phyloP scores from a whole-genome alignment of 2,329 filamentous ascomycete species.

The Arthrinium phaeospermum region DNA sequence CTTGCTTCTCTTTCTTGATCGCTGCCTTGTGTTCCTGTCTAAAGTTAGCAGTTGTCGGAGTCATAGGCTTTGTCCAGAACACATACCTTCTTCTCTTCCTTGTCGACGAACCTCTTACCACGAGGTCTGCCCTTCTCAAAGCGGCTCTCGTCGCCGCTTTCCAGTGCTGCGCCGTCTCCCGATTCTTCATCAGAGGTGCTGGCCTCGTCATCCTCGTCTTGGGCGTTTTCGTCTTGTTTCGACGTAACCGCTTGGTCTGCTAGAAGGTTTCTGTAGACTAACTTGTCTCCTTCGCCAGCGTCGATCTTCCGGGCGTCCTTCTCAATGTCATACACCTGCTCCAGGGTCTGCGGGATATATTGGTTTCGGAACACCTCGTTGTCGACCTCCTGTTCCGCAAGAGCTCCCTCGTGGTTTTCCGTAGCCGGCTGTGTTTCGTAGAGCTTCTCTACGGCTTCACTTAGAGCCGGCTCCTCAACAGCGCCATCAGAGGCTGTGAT shows the following conservation, averaged over 20 bases:
- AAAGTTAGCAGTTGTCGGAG: conserved; percentile 31
- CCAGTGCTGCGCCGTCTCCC: conserved; percentile 55
- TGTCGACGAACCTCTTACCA: conserved; percentile 88
- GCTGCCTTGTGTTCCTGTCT: conserved; percentile 75
- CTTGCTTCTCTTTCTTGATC: conserved; percentile 93
- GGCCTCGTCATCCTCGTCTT: conserved; percentile 42
- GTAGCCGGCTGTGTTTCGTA: conserved; percentile 61
- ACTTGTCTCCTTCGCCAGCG: conserved; percentile 73
- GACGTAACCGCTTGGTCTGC: conserved; percentile 66
- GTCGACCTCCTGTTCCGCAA: conserved; percentile 73
- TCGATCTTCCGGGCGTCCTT: conserved; percentile 82
- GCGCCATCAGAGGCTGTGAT: conserved; percentile 69
- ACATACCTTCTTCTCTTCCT: conserved; percentile 80
- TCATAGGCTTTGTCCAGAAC: not conserved
- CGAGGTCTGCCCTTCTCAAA: conserved; percentile 74
- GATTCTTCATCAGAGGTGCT: conserved; percentile 49
- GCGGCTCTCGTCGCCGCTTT: conserved; percentile 52
- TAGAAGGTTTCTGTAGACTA: conserved; percentile 85
- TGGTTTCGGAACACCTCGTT: conserved; percentile 94
- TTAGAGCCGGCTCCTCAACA: conserved; percentile 66
- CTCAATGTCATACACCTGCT: conserved; percentile 96
- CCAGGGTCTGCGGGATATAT: conserved; percentile 93
- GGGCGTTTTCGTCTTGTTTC: conserved; percentile 40
- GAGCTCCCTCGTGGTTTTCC: conserved; percentile 55
- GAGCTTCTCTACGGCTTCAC: conserved; percentile 67